A percentile compares a stretch with the other conserved stretches of the same genome.
Evolutionary conservation across 2,329 filamentous ascomycete species (phyloP).

Genomic region (Neonectria neomacrospora): DNA sequence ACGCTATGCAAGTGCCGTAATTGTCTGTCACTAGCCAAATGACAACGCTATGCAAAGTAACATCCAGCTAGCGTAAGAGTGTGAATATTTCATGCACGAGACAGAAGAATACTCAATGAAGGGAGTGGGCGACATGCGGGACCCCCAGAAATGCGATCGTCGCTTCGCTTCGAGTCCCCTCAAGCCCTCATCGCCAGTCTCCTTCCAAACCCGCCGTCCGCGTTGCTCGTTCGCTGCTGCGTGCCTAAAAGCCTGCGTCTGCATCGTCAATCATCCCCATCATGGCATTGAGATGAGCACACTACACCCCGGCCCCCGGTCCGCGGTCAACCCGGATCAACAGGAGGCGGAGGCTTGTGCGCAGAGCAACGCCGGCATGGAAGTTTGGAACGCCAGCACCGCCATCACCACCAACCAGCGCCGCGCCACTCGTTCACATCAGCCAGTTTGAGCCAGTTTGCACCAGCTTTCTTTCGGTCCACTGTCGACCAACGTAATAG

Average conservation of each 20-base stretch:
- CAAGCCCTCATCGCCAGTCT: slow-evolving; percentile 13
- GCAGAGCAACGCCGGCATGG: slow-evolving; percentile 2
- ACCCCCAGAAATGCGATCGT: slow-evolving; percentile 35
- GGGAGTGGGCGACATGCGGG: slow-evolving; percentile 11
- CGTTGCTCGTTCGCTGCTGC: slow-evolving; percentile 16
- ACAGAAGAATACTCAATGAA: slow-evolving; percentile 2
- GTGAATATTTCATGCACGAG: slow-evolving; percentile 2
- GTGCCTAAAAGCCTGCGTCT: slow-evolving; percentile 5
- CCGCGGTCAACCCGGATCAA: slow-evolving; percentile 23
- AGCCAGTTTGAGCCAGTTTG: not conserved
- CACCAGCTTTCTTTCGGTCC: slow-evolving; percentile 6
- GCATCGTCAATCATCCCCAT: slow-evolving; percentile 22
- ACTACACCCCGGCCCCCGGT: slow-evolving; percentile 1
- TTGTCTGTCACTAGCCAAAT: too few species aligned
- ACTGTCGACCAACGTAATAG: not conserved
- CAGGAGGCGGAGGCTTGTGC: slow-evolving; percentile 17
- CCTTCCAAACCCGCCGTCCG: slow-evolving; percentile 30
- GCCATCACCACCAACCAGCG: slow-evolving; percentile 8
- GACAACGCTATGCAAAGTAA: not conserved
- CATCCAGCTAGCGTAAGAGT: not conserved
- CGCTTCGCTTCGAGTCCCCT: slow-evolving; percentile 25
- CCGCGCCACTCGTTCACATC: not conserved
- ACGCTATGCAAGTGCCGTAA: not conserved
- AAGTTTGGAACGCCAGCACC: slow-evolving; percentile 6
- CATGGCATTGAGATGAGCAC: slow-evolving; percentile 17